Evolutionary conservation across 2,329 filamentous ascomycete species (phyloP).

Genomic region (Aspergillus sp.): DNA sequence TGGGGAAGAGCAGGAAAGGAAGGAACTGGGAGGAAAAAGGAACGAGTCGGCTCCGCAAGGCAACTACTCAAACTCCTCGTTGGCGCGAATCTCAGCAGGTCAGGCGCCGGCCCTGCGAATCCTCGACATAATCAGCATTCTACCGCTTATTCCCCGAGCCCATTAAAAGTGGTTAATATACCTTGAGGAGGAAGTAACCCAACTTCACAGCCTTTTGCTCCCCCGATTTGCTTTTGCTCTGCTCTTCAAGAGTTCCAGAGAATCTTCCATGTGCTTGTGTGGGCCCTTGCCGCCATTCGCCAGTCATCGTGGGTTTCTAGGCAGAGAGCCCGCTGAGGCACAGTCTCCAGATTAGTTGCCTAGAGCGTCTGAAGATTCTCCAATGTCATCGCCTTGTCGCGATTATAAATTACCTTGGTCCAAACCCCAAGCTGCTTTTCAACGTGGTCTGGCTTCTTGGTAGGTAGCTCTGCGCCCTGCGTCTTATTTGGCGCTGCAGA

Average conservation of each 20-base stretch:
- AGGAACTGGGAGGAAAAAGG: not conserved
- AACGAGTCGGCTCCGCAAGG: not conserved
- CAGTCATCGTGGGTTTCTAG: not conserved
- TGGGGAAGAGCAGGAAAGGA: not conserved
- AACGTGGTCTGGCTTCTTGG: not conserved
- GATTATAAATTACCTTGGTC: conserved; percentile 2
- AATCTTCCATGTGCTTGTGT: not conserved
- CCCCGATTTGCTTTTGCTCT: not conserved
- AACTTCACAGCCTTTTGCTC: not conserved
- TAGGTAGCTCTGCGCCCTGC: conserved; percentile 13
- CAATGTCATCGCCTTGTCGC: not conserved
- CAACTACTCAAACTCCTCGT: not conserved
- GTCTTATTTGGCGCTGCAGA: conserved; percentile 4
- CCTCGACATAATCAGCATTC: not conserved
- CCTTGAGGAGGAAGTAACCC: not conserved
- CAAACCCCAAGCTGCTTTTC: not conserved
- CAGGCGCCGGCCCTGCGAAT: not conserved
- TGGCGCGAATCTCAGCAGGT: not conserved
- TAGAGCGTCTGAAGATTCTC: not conserved
- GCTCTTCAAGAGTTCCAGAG: not conserved
- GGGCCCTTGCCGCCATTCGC: not conserved
- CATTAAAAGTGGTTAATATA: not conserved
- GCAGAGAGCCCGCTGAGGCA: not conserved
- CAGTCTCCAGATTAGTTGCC: not conserved
- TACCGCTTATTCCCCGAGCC: not conserved